Evolutionary conservation across 805 yeast species (phyloP).

Genomic region (Yamadazyma endophytica): DNA sequence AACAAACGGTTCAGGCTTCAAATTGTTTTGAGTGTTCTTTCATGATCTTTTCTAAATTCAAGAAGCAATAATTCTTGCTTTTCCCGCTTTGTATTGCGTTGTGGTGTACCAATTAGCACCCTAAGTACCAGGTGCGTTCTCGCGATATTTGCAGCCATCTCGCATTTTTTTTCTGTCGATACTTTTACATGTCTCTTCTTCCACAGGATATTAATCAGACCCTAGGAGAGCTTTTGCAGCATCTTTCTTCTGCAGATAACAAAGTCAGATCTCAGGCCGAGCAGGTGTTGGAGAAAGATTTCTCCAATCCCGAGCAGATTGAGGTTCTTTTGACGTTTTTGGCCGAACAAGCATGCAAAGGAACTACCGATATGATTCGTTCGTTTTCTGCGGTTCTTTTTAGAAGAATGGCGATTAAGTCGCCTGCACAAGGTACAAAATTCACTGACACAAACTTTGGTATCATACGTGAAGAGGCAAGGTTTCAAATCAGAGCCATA

Average conservation of each 20-base stretch:
- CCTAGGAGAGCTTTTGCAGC: slow-evolving; percentile 49
- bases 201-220: slow-evolving; percentile 57
- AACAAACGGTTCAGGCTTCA: too few relatives aligned
- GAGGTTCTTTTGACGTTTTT: slow-evolving; percentile 71
- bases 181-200: too few relatives aligned
- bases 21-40: too few relatives aligned
- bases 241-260: slow-evolving; percentile 76
- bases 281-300: slow-evolving; percentile 61
- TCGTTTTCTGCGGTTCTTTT: slow-evolving; percentile 85
- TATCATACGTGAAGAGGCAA: slow-evolving; percentile 53
- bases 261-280: slow-evolving; percentile 75
- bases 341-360: slow-evolving; percentile 71
- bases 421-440: slow-evolving; percentile 63
- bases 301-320: slow-evolving; percentile 62
- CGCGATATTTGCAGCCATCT: too few relatives aligned
- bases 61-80: too few relatives aligned
- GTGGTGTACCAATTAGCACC: too few relatives aligned
- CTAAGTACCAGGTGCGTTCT: too few relatives aligned
- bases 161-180: too few relatives aligned
- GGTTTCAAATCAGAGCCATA: slow-evolving; percentile 57
- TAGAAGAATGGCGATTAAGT: slow-evolving; percentile 76
- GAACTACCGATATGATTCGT: slow-evolving; percentile 54
- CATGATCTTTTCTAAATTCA: too few relatives aligned
- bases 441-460: slow-evolving; percentile 80
- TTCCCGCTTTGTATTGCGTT: too few relatives aligned